Evolutionary conservation across 768 basidiomycete species (phyloP).

Genomic region (Macrolepiota fuliginosa): DNA sequence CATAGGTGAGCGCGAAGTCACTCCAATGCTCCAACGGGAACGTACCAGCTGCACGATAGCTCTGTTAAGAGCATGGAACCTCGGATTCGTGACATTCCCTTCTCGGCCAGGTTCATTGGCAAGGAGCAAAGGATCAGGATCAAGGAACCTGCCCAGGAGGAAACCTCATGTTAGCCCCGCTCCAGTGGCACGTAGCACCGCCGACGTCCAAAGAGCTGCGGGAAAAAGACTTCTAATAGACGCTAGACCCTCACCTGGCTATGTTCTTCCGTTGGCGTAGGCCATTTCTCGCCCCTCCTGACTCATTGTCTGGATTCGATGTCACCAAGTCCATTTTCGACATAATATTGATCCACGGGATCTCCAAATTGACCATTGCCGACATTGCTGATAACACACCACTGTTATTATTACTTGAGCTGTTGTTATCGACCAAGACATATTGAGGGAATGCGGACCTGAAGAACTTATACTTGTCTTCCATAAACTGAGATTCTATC

Average conservation of each 20-base stretch:
- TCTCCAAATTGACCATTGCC: conserved; percentile 96
- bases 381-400: conserved; percentile 98
- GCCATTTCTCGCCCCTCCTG: conserved; percentile 67
- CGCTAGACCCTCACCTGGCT: conserved; percentile 64
- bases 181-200: not conserved
- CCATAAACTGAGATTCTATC: conserved; percentile 99
- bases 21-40: conserved; percentile 6
- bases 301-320: conserved; percentile 54
- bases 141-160: conserved; percentile 66
- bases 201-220: not conserved
- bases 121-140: conserved; percentile 91
- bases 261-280: conserved; percentile 75
- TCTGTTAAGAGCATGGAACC: conserved; percentile 91
- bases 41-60: conserved; percentile 93
- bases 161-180: not conserved
- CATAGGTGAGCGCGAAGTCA: not conserved
- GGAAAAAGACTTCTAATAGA: not conserved
- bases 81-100: conserved; percentile 58
- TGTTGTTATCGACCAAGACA: not conserved
- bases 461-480: conserved; percentile 98
- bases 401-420: conserved; percentile 34
- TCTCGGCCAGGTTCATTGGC: conserved; percentile 60
- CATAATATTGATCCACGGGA: conserved; percentile 97
- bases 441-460: conserved; percentile 41
- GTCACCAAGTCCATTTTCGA: conserved; percentile 99